Evolutionary conservation across 2,329 filamentous ascomycete genomes (phyloP).

Genomic region (Paecilomyces sp.): DNA sequence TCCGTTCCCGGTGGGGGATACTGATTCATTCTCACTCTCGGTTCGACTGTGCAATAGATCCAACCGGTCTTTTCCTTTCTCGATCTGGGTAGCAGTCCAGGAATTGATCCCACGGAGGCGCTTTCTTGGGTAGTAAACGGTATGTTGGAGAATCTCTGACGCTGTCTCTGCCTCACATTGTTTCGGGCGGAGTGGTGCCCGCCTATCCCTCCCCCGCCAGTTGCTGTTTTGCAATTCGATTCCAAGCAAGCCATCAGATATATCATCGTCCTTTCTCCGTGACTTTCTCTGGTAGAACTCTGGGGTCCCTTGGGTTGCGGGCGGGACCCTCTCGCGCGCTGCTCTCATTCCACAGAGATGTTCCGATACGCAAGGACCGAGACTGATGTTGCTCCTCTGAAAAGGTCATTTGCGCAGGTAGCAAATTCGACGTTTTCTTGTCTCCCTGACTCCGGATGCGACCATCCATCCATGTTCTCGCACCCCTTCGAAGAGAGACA

Average conservation of each 20-base stretch:
- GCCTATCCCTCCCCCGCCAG: background rate
- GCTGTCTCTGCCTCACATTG: background rate
- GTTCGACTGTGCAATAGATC: slow-evolving; percentile 1
- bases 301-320: background rate
- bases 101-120: background rate
- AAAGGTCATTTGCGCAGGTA: slow-evolving; percentile 36
- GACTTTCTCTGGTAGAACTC: slow-evolving; percentile 3
- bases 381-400: slow-evolving; percentile 21
- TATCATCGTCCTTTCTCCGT: background rate
- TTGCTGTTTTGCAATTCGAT: background rate
- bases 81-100: background rate
- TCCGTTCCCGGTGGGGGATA: background rate
- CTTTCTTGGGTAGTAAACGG: background rate
- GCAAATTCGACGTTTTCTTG: slow-evolving; percentile 24
- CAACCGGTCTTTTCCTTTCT: background rate
- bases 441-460: slow-evolving; percentile 20
- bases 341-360: slow-evolving; percentile 10
- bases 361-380: slow-evolving; percentile 14
- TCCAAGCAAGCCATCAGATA: background rate
- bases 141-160: background rate
- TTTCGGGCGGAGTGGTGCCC: background rate
- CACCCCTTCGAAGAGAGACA: slow-evolving; percentile 16
- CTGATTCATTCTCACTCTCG: background rate
- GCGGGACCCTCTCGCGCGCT: slow-evolving; percentile 5
- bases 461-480: slow-evolving; percentile 16